Evolutionary conservation across 1,284 basidiomycete species (phyloP).

Genomic region (Blastosporella zonata): DNA sequence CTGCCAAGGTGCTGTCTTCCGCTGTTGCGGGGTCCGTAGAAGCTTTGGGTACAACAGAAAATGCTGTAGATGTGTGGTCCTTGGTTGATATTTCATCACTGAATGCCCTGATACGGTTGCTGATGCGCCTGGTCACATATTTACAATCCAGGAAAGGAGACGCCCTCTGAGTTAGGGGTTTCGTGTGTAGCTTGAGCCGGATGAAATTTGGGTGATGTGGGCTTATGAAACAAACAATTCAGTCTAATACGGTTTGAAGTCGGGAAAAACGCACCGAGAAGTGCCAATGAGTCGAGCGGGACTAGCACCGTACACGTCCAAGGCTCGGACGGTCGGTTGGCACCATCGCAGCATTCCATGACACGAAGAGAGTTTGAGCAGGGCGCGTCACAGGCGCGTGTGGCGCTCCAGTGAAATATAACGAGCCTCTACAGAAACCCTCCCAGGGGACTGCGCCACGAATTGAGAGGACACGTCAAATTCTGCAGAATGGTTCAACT

Average conservation of each 20-base stretch:
- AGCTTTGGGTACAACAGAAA: background rate
- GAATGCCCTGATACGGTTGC: background rate
- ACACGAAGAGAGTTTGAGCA: slow-evolving; percentile 27
- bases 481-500: slow-evolving; percentile 4
- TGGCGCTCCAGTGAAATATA: slow-evolving; percentile 8
- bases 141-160: slow-evolving; percentile 1
- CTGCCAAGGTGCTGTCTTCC: background rate
- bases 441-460: slow-evolving; percentile 2
- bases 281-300: slow-evolving; percentile 11
- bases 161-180: slow-evolving; percentile 2
- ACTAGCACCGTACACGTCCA: slow-evolving; percentile 27
- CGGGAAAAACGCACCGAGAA: slow-evolving; percentile 19
- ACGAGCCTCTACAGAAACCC: background rate
- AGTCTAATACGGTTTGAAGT: background rate
- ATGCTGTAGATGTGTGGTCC: background rate
- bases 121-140: slow-evolving; percentile 4
- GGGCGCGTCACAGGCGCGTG: slow-evolving; percentile 16
- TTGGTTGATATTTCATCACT: background rate
- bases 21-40: background rate
- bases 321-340: slow-evolving; percentile 34
- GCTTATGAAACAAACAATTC: background rate
- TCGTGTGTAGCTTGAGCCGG: slow-evolving; percentile 2
- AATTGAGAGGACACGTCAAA: slow-evolving; percentile 1
- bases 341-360: slow-evolving; percentile 53
- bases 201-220: background rate